Evolutionary conservation across 805 yeast genomes (phyloP).

Genomic region (Zygotorulaspora chibaensis): DNA sequence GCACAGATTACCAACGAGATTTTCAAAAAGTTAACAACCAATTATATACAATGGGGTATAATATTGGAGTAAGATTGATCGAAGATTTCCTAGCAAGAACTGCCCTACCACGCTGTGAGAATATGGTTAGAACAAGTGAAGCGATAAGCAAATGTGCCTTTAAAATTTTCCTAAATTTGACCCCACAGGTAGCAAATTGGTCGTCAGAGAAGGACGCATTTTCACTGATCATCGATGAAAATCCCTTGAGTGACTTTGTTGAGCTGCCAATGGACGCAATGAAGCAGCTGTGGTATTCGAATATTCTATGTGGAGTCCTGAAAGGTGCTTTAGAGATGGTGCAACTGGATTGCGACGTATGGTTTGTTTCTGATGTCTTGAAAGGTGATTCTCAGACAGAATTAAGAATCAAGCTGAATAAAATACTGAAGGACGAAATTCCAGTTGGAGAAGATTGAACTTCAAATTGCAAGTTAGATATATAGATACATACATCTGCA

Average conservation of each 20-base stretch:
- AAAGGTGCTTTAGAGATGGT: conserved; percentile 95
- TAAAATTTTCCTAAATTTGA: conserved; percentile 78
- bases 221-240: conserved; percentile 68
- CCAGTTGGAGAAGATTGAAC: conserved; percentile 90
- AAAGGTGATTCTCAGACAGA: conserved; percentile 84
- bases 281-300: conserved; percentile 87
- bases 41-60: conserved; percentile 89
- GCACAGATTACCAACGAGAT: conserved; percentile 74
- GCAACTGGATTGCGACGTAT: conserved; percentile 82
- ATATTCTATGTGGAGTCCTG: conserved; percentile 82
- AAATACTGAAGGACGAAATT: conserved; percentile 82
- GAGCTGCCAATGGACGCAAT: conserved; percentile 81
- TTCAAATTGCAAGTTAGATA: neutral
- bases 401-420: conserved; percentile 63
- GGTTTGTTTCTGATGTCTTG: conserved; percentile 72
- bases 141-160: conserved; percentile 82
- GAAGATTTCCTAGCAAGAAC: conserved; percentile 91
- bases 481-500: neutral
- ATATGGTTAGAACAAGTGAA: conserved; percentile 83
- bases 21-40: conserved; percentile 77
- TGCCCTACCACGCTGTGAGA: conserved; percentile 75
- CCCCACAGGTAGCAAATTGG: conserved; percentile 76
- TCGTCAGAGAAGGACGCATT: conserved; percentile 69
- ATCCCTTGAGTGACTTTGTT: conserved; percentile 92
- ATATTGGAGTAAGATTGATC: conserved; percentile 83